Base-by-base conservation (phyloP, 2,329 filamentous ascomycete genomes). In the Trichoderma endophyticum region DNA sequence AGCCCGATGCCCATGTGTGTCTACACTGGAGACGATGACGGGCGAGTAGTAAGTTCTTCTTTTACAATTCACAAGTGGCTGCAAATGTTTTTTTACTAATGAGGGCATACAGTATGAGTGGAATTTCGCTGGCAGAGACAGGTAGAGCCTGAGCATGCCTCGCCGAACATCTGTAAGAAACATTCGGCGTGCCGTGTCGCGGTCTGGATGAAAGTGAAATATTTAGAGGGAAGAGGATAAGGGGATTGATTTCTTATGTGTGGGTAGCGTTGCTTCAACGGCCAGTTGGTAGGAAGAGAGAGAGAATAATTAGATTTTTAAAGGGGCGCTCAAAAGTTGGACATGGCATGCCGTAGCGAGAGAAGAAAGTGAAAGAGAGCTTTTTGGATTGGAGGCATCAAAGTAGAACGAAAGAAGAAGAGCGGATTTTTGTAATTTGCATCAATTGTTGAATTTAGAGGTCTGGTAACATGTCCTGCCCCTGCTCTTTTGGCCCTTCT, bases 1-100 rank as follows among this genome's bases (percentile, higher is more conserved):
- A 86, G 93, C 71, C 92, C 95, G 3, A 92, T 95, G 87, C 90
- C 93, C 68, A 91, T 92, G 74, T 88, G 91, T 73, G 90, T 98
- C 11, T 98, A 98, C 81, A 97, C 95, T 0, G 96, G 95, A 3
- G 96, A 98, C 83, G 96, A 98, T 75, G 92, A 94, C 74, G 96
- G 96, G 34, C 88, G 91, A 85, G 95, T 99, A 82, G 93, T 96
- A 74, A 80, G 82, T 80, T 48, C 5, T 2, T 3, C 8, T 24
- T 36, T 32, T 14, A 8, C 3, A 4, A 4, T 71, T 28, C 14
- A 30, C 11, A 43, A 6, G 3, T 32, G 4, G 28, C 15, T 43
- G 6, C 3, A 12, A 14, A 14, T 1, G 18, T 15, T 3, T 8
- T 43, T 43, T 43, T 43, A 65, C 73, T 76, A 69, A 77, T 70